Base-by-base conservation (phyloP, 495 filamentous ascomycete genomes). In the Xylaria longipes region DNA sequence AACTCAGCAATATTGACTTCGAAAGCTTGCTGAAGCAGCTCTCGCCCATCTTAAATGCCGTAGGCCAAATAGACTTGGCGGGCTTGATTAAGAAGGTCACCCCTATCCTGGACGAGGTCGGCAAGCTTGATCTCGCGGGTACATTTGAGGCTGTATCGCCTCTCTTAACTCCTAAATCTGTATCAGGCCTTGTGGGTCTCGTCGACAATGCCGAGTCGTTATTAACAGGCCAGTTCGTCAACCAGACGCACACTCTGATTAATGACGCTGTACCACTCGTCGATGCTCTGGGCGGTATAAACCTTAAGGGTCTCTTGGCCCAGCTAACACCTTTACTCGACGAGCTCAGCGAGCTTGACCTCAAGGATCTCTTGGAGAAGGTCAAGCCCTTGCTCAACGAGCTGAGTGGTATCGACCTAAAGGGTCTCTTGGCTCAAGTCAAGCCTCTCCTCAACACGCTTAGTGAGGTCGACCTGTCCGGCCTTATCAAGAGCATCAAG, bases 181-280 rank as follows among this genome's bases (percentile, higher is more conserved):
- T 83, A 9, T 79, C 82, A 64, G 83, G 82, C 65, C 9, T 81
- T 1, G 64, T 71, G 15, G 74, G 75, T 1, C 67, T 85, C 20
- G 74, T 83, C 15, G 68, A 69, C 3, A 84, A 85, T 61, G 84
- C 82, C 27, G 80, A 82, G 58, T 72, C 68, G 46, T 71, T 86
- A 39, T 66, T 87, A 64, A 79, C 80, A 5, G 54, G 74, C 27
- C 62, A 64, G 5, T 85, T 85, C 50, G 77, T 86, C 70, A 68
- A 82, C 60, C 82, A 88, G 48, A 88, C 86, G 35, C 81, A 80
- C 0, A 82, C 82, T 27, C 70, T 88, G 64, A 83, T 87, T 75
- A 82, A 82, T 54, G 85, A 83, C 73, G 83, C 81, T 67, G 80
- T 74, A 35, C 83, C 83, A 3, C 73, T 82, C 12, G 68, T 82